These are phyloP conservation scores for Arbutus unedo DNA, from an alignment of 148 eudicot species.

Conservation along the genomic window DNA sequence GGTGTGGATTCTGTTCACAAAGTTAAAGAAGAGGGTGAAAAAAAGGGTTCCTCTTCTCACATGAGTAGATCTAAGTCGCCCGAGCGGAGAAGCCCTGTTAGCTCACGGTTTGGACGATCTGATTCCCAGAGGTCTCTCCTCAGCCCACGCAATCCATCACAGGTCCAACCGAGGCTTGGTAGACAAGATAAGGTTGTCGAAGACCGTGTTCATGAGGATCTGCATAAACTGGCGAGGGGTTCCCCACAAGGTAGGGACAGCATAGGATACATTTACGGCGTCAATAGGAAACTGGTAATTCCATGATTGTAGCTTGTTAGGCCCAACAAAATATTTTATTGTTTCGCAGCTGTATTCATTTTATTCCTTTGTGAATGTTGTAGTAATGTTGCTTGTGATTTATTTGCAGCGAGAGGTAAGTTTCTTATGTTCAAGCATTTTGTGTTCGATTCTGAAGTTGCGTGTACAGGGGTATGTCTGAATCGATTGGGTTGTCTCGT, in stretches of 20 bases:
- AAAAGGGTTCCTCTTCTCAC: slow-evolving; percentile 53
- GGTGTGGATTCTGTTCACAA: slow-evolving; percentile 97
- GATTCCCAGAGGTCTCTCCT: slow-evolving; percentile 76
- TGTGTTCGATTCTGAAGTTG: slow-evolving; percentile 82
- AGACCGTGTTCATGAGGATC: slow-evolving; percentile 77
- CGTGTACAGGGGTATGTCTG: slow-evolving; percentile 69
- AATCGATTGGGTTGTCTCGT: slow-evolving; percentile 55
- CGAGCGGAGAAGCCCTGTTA: slow-evolving; percentile 51
- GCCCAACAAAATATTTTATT: not conserved
- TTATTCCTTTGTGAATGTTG: slow-evolving; percentile 9
- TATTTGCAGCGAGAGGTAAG: slow-evolving; percentile 99
- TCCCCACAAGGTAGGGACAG: slow-evolving; percentile 94
- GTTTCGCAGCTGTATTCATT: not conserved
- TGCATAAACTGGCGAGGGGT: slow-evolving; percentile 64
- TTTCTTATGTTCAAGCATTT: slow-evolving; percentile 83
- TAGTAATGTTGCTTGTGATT: slow-evolving; percentile 47
- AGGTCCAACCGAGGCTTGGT: slow-evolving; percentile 53
- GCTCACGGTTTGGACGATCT: slow-evolving; percentile 59
- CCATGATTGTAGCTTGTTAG: slow-evolving; percentile 21
- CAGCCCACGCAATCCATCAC: slow-evolving; percentile 66
- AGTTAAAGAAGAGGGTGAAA: slow-evolving; percentile 67
- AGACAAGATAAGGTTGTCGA: slow-evolving; percentile 76
- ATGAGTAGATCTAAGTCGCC: slow-evolving; percentile 60
- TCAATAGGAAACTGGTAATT: slow-evolving; percentile 27
- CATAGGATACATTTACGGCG: slow-evolving; percentile 32